Evolutionary conservation across 495 filamentous ascomycete genomes (phyloP), one percentile per base, ranked within the genome.

Genomic region (Aspergillus homomorphus): DNA sequence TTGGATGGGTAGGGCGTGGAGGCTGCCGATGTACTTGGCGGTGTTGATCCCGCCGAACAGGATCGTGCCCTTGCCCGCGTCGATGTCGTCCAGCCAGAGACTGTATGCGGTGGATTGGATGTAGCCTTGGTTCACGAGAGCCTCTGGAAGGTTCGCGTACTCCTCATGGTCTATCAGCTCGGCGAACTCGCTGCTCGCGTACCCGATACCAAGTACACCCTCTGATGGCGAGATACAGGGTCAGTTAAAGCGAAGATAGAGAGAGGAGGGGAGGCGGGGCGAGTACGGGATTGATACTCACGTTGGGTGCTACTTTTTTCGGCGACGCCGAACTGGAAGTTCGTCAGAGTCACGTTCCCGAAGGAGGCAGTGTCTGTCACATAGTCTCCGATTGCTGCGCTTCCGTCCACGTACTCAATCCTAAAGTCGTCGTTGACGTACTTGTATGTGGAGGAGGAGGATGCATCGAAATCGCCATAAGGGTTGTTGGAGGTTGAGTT

Each of bases 11-110:
- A 94, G 73, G 15, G 84, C 89, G 45, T 77, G 67, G 9, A 95
- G 82, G 3, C 69, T 62, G 22, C 87, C 88, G 1, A 62, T 65
- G 72, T 83, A 94, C 62, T 90, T 87, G 28, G 78, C 85, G 1
- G 84, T 84, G 70, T 95, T 87, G 58, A 95, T 81, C 54, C 90
- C 90, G 24, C 90, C 90, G 64, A 95, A 95, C 7, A 95, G 75
- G 52, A 95, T 87, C 59, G 78, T 82, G 24, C 90, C 90, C 21
- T 78, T 84, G 60, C 75, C 81, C 26, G 84, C 73, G 53, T 86
- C 78, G 12, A 60, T 49, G 51, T 68, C 69, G 54, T 73, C 63
- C 2, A 71, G 57, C 66, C 67, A 73, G 12, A 73, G 45, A 53
- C 83, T 87, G 69, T 89, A 95, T 14, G 89, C 88, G 51, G 85